Base-by-base conservation (phyloP, 257 asterid genomes). In the Paulownia fortunei region DNA sequence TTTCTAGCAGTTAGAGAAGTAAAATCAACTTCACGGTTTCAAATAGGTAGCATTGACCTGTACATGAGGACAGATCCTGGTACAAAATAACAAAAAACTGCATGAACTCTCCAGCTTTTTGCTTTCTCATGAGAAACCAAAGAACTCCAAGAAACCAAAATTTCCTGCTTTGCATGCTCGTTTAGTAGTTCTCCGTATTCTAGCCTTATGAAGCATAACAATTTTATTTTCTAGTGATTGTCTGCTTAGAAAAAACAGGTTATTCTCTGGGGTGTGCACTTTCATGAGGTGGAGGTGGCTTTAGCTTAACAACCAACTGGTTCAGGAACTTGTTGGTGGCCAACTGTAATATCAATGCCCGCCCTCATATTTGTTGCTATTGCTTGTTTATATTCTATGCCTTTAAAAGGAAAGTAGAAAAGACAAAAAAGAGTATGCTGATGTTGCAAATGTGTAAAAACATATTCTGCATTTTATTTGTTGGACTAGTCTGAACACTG, bases 11-110 rank as follows among this genome's bases (percentile, higher is more conserved):
- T 92, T 69, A 86, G 92, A 75, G 97, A 88, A 85, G 84, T 42
- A 30, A 87, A 86, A 74, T 86, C 92, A 79, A 92, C 78, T 64
- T 84, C 97, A 16, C 87, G 94, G 82, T 90, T 94, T 84, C 98
- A 94, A 85, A 80, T 94, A 32, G 98, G 98, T 61, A 94, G 96
- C 86, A 92, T 94, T 69, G 98, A 92, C 76, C 87, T 94, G 72
- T 94, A 87, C 62, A 81, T 90, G 34, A 80, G 62, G 56, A 73
- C 74, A 76, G 54, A 36, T 42, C 76, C 63, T 69, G 64, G 78
- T 13, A 62, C 51, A 58, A 76, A 77, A 23, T 47, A 42, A 47
- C 51, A 55, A 39, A 58, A 11, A 63, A 7, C 6, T 32, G 21
- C 11, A 11, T 34, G 18, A 30, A 49, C 60, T 47, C 61, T 55